These are phyloP conservation scores for Exidia glandulosa DNA, from an alignment of 768 basidiomycete species.

Conservation along the genomic window DNA sequence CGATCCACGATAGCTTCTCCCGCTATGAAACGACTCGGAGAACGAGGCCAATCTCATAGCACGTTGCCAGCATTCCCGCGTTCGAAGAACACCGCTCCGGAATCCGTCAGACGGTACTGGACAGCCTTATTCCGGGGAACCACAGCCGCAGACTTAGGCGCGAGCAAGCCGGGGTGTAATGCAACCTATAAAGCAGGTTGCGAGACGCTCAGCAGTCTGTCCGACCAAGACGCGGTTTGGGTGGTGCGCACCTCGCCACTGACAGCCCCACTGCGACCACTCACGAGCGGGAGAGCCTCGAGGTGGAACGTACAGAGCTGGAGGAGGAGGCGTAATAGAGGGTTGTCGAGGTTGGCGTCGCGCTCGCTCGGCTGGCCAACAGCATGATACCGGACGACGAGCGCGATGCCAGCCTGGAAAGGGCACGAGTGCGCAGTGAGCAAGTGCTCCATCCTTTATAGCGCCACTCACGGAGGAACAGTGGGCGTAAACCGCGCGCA, in stretches of 20 bases:
- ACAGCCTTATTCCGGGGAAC: slow-evolving; percentile 44
- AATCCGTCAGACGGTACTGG: slow-evolving; percentile 63
- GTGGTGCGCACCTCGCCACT: slow-evolving; percentile 52
- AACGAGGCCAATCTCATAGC: too few species aligned
- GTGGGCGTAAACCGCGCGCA: slow-evolving; percentile 44
- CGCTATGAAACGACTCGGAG: too few species aligned
- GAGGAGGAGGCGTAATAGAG: slow-evolving; percentile 45
- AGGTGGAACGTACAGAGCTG: slow-evolving; percentile 60
- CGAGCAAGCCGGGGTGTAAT: slow-evolving; percentile 37
- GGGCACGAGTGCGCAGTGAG: not conserved
- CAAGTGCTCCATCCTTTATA: not conserved
- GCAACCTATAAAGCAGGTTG: slow-evolving; percentile 34
- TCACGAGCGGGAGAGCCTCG: slow-evolving; percentile 59
- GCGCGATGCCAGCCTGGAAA: slow-evolving; percentile 37
- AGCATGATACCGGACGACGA: slow-evolving; percentile 57
- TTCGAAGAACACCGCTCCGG: slow-evolving; percentile 56
- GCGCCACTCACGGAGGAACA: slow-evolving; percentile 23
- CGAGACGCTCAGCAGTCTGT: not conserved
- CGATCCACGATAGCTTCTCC: too few species aligned
- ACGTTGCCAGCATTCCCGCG: slow-evolving; percentile 34
- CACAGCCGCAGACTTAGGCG: slow-evolving; percentile 26
- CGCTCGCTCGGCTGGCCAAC: slow-evolving; percentile 6
- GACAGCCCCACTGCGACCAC: slow-evolving; percentile 66
- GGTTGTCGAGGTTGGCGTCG: slow-evolving; percentile 41
- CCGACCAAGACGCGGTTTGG: too few species aligned